Base-by-base conservation (phyloP, 2,329 filamentous ascomycete genomes). In the Exophiala calicioides region DNA sequence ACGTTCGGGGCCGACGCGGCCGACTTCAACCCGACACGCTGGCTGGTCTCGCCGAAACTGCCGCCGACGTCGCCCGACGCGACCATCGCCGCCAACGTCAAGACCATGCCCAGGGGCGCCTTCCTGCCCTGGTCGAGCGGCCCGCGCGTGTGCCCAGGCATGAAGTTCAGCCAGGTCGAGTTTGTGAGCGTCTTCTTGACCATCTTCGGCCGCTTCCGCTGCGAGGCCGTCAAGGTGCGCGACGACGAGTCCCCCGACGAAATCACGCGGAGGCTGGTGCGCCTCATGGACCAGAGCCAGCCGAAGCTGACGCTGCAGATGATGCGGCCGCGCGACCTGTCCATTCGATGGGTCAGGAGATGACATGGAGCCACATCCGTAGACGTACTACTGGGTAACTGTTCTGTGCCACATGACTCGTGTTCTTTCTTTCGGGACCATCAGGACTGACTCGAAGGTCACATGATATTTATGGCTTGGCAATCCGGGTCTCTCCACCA, bases 121-220 rank as follows among this genome's bases (percentile, higher is more conserved):
- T 80, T 70, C 49, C 32, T 72, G 1, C 68, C 76, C 0, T 80
- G 76, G 75, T 71, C 72, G 1, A 59, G 53, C 3, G 76, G 77
- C 0, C 74, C 75, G 8, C 60, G 77, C 4, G 61, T 73, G 3
- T 80, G 77, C 56, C 75, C 75, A 0, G 77, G 77, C 1, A 67
- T 73, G 64, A 78, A 78, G 56, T 75, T 80, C 67, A 66, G 75
- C 1, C 73, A 80, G 60, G 76, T 80, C 2, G 77, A 80, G 58
- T 78, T 79, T 58, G 68, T 71, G 3, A 69, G 68, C 9, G 68
- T 73, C 2, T 56, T 80, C 18, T 58, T 69, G 46, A 65, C 66
- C 2, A 53, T 77, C 9, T 62, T 75, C 23, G 53, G 62, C 12
- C 16, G 44, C 18, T 59, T 60, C 36, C 38, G 52, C 3, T 44